phyloP scores from a whole-genome alignment of 2,329 filamentous ascomycete species.

The Colletotrichum destructivum region DNA sequence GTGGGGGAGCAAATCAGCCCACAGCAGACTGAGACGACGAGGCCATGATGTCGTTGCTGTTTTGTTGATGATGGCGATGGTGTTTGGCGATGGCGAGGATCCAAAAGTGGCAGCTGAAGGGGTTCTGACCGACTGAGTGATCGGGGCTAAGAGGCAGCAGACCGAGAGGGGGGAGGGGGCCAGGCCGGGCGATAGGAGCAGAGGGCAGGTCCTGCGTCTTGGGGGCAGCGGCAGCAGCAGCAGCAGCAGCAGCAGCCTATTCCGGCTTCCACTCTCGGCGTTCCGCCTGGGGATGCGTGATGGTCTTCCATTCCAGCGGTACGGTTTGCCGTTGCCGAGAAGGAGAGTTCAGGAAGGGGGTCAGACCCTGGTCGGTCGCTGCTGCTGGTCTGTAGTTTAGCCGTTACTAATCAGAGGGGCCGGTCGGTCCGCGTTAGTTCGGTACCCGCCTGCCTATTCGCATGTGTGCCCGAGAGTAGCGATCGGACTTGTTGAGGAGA shows the following conservation, averaged over 20 bases:
- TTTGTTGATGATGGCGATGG: background rate
- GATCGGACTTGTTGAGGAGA: too few species aligned
- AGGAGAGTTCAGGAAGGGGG: background rate
- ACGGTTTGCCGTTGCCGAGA: conserved; percentile 36
- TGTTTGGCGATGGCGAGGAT: background rate
- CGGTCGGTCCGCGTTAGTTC: too few species aligned
- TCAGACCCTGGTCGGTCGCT: conserved; percentile 3
- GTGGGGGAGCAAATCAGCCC: conserved; percentile 21
- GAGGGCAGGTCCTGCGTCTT: background rate
- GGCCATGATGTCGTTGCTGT: conserved; percentile 22
- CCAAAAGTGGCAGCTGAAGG: conserved; percentile 13
- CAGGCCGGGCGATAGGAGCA: conserved; percentile 11
- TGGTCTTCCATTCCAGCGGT: conserved; percentile 31
- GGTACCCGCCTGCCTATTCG: too few species aligned
- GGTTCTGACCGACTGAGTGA: background rate
- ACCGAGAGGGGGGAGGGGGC: background rate
- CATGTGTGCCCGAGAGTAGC: too few species aligned
- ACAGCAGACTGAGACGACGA: conserved; percentile 4
- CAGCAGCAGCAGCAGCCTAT: conserved; percentile 5
- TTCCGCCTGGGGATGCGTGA: conserved; percentile 20
- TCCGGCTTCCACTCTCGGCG: conserved; percentile 27
- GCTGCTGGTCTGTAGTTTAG: background rate
- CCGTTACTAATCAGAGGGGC: too few species aligned
- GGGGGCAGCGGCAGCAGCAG: background rate
- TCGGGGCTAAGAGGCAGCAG: background rate